Percentiles rank a stretch among this genome's conserved stretches.
Conservation (phyloP, 1,284 basidiomycete genomes). For the Puccinia hordei region DNA sequence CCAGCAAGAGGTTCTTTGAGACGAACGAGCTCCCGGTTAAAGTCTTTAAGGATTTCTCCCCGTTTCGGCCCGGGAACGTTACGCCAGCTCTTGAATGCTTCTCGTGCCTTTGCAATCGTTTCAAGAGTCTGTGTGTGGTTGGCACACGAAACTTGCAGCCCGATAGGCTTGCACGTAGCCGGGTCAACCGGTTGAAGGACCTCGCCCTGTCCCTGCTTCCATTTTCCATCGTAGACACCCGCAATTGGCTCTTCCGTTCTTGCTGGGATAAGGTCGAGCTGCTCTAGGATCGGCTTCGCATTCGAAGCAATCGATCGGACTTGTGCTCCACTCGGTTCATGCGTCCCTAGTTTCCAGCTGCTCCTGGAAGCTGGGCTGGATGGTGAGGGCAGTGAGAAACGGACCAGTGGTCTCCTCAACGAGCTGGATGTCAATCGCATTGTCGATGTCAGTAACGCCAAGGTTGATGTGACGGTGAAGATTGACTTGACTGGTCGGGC, state of each 20-base stretch:
- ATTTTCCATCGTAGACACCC: slow-evolving; percentile 56
- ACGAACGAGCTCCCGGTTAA: slow-evolving; percentile 75
- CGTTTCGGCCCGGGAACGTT: slow-evolving; percentile 79
- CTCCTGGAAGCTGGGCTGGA: not conserved
- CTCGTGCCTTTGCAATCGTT: slow-evolving; percentile 68
- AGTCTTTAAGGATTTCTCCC: slow-evolving; percentile 84
- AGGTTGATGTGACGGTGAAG: too few species aligned
- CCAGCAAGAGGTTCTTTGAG: slow-evolving; percentile 83
- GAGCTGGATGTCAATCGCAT: not conserved
- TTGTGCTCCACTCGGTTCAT: not conserved
- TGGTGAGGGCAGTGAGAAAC: not conserved
- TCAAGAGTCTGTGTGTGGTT: slow-evolving; percentile 70
- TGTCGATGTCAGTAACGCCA: not conserved
- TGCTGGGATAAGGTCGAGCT: slow-evolving; percentile 32
- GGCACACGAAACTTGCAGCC: slow-evolving; percentile 62
- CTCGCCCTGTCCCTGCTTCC: slow-evolving; percentile 52
- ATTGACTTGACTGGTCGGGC: too few species aligned
- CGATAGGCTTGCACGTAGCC: slow-evolving; percentile 55
- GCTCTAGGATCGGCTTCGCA: slow-evolving; percentile 28
- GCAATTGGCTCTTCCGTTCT: slow-evolving; percentile 4
- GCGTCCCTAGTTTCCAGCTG: not conserved
- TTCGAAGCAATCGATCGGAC: slow-evolving; percentile 24
- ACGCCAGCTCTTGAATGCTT: slow-evolving; percentile 73
- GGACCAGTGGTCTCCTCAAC: not conserved
- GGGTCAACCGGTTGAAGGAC: slow-evolving; percentile 54